Conservation (phyloP, 179 eudicot genomes). For the Actinidia chinensis region DNA sequence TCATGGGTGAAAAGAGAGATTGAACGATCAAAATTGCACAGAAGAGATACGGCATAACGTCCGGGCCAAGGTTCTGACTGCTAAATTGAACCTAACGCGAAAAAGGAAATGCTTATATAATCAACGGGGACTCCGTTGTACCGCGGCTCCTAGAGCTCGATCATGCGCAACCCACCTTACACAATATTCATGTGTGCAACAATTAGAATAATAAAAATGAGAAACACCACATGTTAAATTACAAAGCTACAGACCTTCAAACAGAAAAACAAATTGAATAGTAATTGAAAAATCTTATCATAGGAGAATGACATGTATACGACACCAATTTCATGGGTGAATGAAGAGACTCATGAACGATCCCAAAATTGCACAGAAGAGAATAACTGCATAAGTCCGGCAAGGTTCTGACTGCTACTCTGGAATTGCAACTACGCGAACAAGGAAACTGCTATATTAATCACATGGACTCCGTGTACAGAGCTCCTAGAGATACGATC, state of each 20-base stretch:
- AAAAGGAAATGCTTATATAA: conserved; percentile 65
- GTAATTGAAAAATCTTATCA: no score
- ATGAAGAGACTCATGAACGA: background rate
- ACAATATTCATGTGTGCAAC: no score
- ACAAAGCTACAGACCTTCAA: no score
- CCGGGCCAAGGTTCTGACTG: conserved; percentile 85
- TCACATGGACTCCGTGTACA: conserved; percentile 73
- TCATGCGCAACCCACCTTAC: no score
- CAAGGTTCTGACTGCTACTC: conserved; percentile 88
- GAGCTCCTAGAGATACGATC: conserved; percentile 85
- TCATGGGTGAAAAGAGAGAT: no score
- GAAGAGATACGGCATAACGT: conserved; percentile 82
- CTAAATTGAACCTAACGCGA: conserved; percentile 86
- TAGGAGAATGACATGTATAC: conserved; percentile 14
- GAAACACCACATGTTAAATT: no score
- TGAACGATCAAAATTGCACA: background rate
- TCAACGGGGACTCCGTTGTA: conserved; percentile 73
- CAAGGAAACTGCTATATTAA: conserved; percentile 65
- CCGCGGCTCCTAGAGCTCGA: conserved; percentile 82
- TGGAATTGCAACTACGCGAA: conserved; percentile 87
- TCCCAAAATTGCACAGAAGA: conserved; percentile 30
- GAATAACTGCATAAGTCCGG: conserved; percentile 85
- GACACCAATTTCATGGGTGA: conserved; percentile 39
- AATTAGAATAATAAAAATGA: no score
- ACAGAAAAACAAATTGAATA: no score